Base-by-base conservation (phyloP, 768 basidiomycete species). In the Boletus subparvulus region DNA sequence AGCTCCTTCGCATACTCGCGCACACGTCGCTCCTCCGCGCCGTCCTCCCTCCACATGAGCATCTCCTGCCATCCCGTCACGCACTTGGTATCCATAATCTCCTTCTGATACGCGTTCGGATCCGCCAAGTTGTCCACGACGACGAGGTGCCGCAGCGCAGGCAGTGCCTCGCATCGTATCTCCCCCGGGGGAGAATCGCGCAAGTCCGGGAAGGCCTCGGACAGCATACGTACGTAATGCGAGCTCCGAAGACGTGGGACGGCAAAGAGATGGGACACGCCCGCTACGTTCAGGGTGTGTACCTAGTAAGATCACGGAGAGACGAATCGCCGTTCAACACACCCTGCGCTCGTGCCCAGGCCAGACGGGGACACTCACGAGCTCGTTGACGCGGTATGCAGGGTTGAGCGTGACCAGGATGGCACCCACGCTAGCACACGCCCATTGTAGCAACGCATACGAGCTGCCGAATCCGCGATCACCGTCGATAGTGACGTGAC, bases 371-470 rank as follows among this genome's bases (percentile, higher is more conserved):
- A 17, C 45, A 74, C 80, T 50, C 56, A 90, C 89, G 49, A 93
- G 76, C 66, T 94, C 91, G 35, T 79, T 76, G 7, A 84, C 61
- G 28, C 86, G 82, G 66, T 90, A 92, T 0, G 90, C 88, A 3
- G 91, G 92, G 61, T 94, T 94, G 45, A 93, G 77, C 9, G 91
- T 92, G 21, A 89, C 90, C 36, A 92, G 72, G 52, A 92, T 84
- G 13, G 88, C 90, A n/a, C 91, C 91, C 55, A 92, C 79, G 48
- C 82, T 83, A n/a, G 90, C 88, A 56, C 87, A 89, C 4, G 91
- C 91, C 91, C 90, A 92, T 63, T 94, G 91, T 24, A 92, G 73
- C 74, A 82, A 77, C 0, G 90, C 90, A 67, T 94, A 94, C 17
- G 88, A 77, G 65, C 90, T 92, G 59, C 32, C 32, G 8, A 49